Conservation (phyloP, 2,329 filamentous ascomycete genomes). For the Lasiodiplodia gonubiensis region DNA sequence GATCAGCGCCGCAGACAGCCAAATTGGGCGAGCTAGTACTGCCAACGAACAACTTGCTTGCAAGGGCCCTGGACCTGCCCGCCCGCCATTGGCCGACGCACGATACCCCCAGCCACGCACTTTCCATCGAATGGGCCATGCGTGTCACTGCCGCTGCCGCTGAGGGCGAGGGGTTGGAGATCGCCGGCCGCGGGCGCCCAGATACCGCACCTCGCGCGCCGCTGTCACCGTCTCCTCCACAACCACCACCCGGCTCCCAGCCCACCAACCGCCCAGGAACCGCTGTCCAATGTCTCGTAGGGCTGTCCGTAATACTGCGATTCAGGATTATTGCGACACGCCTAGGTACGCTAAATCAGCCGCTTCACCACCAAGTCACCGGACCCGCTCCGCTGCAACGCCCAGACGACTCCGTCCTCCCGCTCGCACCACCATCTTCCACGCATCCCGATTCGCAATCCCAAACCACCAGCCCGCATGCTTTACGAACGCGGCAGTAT, state of each 20-base stretch:
- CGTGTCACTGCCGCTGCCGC: constrained; percentile 19
- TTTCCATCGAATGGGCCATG: constrained; percentile 15
- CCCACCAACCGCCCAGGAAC: constrained; percentile 11
- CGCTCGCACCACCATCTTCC: constrained; percentile 14
- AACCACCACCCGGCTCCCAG: constrained; percentile 9
- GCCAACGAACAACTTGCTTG: no score
- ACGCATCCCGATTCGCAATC: not conserved
- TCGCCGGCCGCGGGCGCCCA: constrained; percentile 10
- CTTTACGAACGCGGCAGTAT: constrained; percentile 27
- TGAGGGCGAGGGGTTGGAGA: constrained; percentile 15
- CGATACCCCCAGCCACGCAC: constrained; percentile 9
- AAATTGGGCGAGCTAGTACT: not conserved
- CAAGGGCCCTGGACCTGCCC: no score
- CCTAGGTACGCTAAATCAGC: constrained; percentile 16
- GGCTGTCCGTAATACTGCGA: constrained; percentile 24
- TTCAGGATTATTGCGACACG: constrained; percentile 21
- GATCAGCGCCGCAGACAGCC: constrained; percentile 14
- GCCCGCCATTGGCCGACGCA: not conserved
- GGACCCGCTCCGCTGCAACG: constrained; percentile 11
- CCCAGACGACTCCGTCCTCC: constrained; percentile 12
- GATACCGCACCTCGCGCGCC: constrained; percentile 12
- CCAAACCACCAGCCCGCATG: constrained; percentile 20
- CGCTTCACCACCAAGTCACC: constrained; percentile 21
- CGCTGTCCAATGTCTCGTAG: constrained; percentile 27
- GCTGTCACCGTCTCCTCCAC: constrained; percentile 4